A percentile compares a stretch with the other conserved stretches of the same genome.
Evolutionary conservation across 345 rosid species (phyloP).

Genomic region (Garcia nutans): DNA sequence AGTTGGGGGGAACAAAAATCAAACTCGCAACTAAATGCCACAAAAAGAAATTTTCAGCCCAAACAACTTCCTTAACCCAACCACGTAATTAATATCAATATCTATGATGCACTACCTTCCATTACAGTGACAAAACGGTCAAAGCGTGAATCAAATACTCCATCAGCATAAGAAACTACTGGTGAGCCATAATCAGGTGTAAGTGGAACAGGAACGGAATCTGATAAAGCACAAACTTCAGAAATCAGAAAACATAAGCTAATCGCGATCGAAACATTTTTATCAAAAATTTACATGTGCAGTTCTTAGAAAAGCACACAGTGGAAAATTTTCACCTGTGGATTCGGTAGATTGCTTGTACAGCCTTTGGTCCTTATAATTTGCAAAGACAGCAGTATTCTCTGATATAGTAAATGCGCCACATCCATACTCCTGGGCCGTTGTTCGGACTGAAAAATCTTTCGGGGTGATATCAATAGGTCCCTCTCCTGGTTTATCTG

Average conservation of each 20-base stretch:
- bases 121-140: conserved; percentile 66
- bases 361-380: conserved; percentile 83
- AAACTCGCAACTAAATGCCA: not conserved
- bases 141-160: conserved; percentile 69
- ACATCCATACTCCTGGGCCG: conserved; percentile 93
- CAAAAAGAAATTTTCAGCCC: not conserved
- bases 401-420: conserved; percentile 70
- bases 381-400: conserved; percentile 66
- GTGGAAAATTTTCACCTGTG: conserved; percentile 33
- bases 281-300: not conserved
- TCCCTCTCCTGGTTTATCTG: conserved; percentile 52
- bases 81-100: not conserved
- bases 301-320: not conserved
- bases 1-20: conserved; percentile 6
- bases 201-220: conserved; percentile 57
- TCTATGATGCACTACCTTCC: conserved; percentile 56
- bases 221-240: conserved; percentile 31
- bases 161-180: conserved; percentile 74
- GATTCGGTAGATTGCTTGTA: conserved; percentile 53
- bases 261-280: not conserved
- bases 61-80: not conserved
- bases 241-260: conserved; percentile 13
- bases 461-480: conserved; percentile 72
- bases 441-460: conserved; percentile 71
- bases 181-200: conserved; percentile 82